Evolutionary conservation across 116 monocot genomes (phyloP).

Genomic region (Dioscorea cayenensis): DNA sequence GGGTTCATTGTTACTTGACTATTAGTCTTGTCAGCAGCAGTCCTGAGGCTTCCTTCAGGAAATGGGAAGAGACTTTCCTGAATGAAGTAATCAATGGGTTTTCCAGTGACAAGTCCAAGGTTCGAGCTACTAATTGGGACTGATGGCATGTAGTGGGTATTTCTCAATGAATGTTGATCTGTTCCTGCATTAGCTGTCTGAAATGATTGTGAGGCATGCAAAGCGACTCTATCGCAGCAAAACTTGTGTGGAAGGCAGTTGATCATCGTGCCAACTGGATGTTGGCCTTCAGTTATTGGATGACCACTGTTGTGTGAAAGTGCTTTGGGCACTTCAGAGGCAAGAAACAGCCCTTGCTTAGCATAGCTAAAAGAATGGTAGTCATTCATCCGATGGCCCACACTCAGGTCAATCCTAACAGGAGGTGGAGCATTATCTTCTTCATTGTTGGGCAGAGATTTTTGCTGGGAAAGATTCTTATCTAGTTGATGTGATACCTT

Average conservation of each 20-base stretch:
- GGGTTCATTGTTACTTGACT: neutral
- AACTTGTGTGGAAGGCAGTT: neutral
- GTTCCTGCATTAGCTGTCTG: neutral
- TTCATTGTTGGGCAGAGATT: conserved; percentile 3
- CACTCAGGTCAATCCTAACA: conserved; percentile 5
- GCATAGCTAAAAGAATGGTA: neutral
- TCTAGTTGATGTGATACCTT: neutral
- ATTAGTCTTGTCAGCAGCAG: neutral
- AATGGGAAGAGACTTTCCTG: neutral
- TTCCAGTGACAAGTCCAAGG: neutral
- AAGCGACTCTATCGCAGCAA: neutral
- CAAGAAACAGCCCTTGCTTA: neutral
- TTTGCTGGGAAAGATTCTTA: neutral
- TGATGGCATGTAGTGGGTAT: neutral
- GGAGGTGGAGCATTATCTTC: neutral
- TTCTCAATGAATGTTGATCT: neutral
- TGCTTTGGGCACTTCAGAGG: neutral
- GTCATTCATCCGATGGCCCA: conserved; percentile 9
- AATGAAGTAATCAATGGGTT: neutral
- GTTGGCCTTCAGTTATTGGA: conserved; percentile 1
- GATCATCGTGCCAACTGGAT: neutral
- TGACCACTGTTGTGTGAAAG: conserved; percentile 12
- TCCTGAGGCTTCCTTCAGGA: neutral
- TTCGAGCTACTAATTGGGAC: neutral
- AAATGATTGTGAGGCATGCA: neutral